Evolutionary conservation across 495 filamentous ascomycete genomes (phyloP), one percentile per base, ranked within the genome.

Genomic region (Neurospora intermedia): DNA sequence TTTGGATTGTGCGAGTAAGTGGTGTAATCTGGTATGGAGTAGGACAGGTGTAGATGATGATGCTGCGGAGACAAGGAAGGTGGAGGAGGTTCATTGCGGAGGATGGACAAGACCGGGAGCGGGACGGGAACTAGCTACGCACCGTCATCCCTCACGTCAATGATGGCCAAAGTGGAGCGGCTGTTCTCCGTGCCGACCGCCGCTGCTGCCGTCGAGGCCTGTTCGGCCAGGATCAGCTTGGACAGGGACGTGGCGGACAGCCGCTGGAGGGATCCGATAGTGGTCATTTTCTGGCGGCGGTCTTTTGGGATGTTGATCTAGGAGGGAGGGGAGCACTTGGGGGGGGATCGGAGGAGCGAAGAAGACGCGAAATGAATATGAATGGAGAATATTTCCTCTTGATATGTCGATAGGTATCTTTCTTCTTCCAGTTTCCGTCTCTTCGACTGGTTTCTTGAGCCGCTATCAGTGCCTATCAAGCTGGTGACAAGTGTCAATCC

Each of bases 61-160:
- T 48, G n/a, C n/a, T 1, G 23, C 23, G 6, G 7, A 62, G 6
- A 66, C 35, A 35, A 38, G 6, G 2, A 13, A 35, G 35, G 6
- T 31, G 35, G 35, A 38, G 6, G 27, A 66, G 54, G 38, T 15
- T 45, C 8, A 5, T 41, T 71, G 70, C 31, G 38, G 41, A 31
- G 38, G 54, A 66, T 0, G 38, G 54, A 66, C 1, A 31, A n/a
- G 54, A 35, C 1, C 23, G 31, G 54, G 15, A 41, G 13, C 54
- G 27, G 54, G 27, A 66, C 54, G 27, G 54, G 27, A 66, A 38
- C 54, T 31, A 31, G 27, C 27, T 66, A 66, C 82, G 43, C 80
- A 91, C 91, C 91, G 69, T 89, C 89, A 82, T 96, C 95, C 74
- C 95, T 91, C 48, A 98, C 95, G 80, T 98, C 95, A 72, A 98